Base-by-base conservation (phyloP, 2,329 filamentous ascomycete genomes). In the Dothideomycetidae sp. region DNA sequence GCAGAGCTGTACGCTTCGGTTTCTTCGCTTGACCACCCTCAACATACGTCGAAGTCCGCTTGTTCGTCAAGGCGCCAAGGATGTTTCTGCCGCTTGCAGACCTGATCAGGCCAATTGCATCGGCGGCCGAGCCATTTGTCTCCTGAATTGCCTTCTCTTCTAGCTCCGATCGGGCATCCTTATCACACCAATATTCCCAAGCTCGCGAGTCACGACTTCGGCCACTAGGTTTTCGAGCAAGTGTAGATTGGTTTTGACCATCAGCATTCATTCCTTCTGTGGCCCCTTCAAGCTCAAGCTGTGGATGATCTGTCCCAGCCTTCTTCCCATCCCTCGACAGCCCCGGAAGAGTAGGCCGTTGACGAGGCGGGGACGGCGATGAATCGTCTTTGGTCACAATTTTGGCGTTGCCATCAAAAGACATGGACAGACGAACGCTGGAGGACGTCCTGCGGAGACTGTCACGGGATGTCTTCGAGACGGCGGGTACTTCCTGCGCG, bases 151-250 rank as follows among this genome's bases (percentile, higher is more conserved):
- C 81, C 47, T 83, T 79, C n/a, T 73, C 72, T 14, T 78, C 85
- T 39, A 93, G 63, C 46, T 84, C 81, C 50, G 84, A 82, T 30
- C 80, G 76, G 36, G 72, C 66, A 46, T 90, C 81, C 5, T 78
- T 76, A 53, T 93, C 83, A 50, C 83, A 88, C 61, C 81, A 86
- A 40, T 84, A 84, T 52, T 93, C 83, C 88, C 88, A 94, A 5
- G 80, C 81, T 35, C 85, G 76, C 12, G 85, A 82, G 55, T 94
- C 82, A 38, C 83, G 76, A 40, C 86, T 93, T 40, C 88, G 56
- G 11, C 55, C 73, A 38, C 75, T 43, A 71, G 60, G 39, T 68
- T 64, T 26, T 68, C 63, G 39, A 21, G 32, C 34, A 26, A 45
- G 18, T 7, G 16, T 56, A 42, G n/a, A 17, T 33, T 66, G 63